Conservation (phyloP, 176 grass and related monocot species). For the Rhynchospora pubera region DNA sequence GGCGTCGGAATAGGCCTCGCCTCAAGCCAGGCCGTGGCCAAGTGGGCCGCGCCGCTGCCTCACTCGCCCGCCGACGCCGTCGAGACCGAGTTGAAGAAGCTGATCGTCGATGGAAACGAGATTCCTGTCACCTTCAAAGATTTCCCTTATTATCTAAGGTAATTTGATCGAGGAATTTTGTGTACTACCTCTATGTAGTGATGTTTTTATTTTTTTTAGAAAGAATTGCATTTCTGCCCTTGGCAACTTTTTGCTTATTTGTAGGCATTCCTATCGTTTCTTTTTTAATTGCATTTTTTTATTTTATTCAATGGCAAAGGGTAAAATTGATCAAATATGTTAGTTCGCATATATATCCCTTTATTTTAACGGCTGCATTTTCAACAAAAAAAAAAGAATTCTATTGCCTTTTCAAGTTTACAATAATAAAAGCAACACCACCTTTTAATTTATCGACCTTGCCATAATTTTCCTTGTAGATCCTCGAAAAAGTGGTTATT, state of each 20-base stretch:
- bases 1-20: slow-evolving; percentile 79
- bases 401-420: background rate
- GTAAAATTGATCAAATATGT: background rate
- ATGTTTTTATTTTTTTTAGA: too few species aligned
- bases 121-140: slow-evolving; percentile 68
- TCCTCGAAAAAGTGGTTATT: background rate
- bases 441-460: background rate
- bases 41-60: slow-evolving; percentile 8
- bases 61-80: slow-evolving; percentile 31
- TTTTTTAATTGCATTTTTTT: background rate
- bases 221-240: too few species aligned
- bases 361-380: background rate
- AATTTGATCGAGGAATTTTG: background rate
- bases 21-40: slow-evolving; percentile 28
- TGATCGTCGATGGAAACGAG: slow-evolving; percentile 51
- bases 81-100: slow-evolving; percentile 69
- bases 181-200: too few species aligned
- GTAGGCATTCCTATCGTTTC: background rate
- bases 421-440: too few species aligned
- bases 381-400: background rate
- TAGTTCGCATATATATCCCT: background rate
- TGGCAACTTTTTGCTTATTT: background rate
- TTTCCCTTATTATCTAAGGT: slow-evolving; percentile 89
- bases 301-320: background rate
- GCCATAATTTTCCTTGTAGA: background rate